Evolutionary conservation across 208 protist species (phyloP).

Genomic region (Leishmania tropica): DNA sequence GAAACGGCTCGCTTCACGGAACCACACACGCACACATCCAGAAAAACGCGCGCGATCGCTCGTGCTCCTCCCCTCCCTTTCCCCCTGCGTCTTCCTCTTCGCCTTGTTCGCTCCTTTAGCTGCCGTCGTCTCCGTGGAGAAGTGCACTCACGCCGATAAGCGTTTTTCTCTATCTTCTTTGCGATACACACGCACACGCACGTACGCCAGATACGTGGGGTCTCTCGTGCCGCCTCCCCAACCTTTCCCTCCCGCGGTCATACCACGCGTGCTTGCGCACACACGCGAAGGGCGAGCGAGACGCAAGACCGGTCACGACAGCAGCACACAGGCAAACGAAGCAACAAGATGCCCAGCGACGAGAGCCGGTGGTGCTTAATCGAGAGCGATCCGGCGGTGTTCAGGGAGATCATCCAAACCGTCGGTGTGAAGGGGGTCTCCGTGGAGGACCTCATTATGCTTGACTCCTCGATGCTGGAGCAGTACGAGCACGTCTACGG

Average conservation of each 20-base stretch:
- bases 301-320: background rate
- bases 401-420: conserved; percentile 96
- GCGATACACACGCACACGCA: background rate
- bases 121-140: background rate
- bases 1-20: background rate
- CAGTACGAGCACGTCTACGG: conserved; percentile 88
- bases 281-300: background rate
- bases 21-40: background rate
- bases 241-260: background rate
- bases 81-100: background rate
- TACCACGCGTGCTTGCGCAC: background rate
- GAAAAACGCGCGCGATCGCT: background rate
- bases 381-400: conserved; percentile 97
- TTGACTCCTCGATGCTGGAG: conserved; percentile 80
- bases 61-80: background rate
- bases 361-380: conserved; percentile 95
- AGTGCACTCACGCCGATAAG: too few species aligned
- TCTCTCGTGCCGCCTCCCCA: background rate
- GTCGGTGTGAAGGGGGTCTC: conserved; percentile 95
- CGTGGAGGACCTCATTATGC: conserved; percentile 95
- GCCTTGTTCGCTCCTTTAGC: background rate
- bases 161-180: too few species aligned
- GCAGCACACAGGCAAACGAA: background rate
- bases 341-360: conserved; percentile 20
- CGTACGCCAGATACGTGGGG: background rate